Evolutionary conservation across 2,329 filamentous ascomycete genomes (phyloP), one percentile per base, ranked within the genome.

Genomic region (Botrytis fabae): DNA sequence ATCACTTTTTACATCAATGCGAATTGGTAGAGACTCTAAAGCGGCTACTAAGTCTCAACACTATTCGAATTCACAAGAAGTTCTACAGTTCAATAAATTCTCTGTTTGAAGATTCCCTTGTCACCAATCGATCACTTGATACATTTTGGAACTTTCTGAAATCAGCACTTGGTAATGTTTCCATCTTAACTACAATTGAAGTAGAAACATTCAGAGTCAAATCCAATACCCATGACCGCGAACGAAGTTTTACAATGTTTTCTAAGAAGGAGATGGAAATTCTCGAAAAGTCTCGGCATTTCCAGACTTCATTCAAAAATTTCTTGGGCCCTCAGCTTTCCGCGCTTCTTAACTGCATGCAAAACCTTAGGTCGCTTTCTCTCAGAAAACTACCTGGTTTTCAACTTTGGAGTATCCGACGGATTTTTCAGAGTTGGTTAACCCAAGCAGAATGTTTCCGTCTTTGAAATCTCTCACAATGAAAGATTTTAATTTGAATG

Each of bases 261-360:
- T 51, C 32, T 22, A 40, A 51, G 3, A 9, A 12, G 32, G 64
- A 66, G 20, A 40, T 32, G 1, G 22, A 40, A 40, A 16, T 2
- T 1, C 64, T 66, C n/a, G 46, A 22, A 10, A 25, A 9, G 5
- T 51, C 40, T 22, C 10, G 40, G 9, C 3, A 28, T 22, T 54
- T 66, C 8, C 7, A 25, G 12, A 22, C 54, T 54, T 28, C 28
- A 32, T 32, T 32, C 18, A 16, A 28, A n/a, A 0, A 10, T 10
- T 1, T 2, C 14, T 10, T 28, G 25, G 2, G 0, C 4, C 14
- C 1, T 18, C 46, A n/a, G 3, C 22, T 66, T 5, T 14, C 22
- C 32, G 20, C 14, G n/a, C 1, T 54, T 35, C 10, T 54, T 2
- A 7, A 25, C 14, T 66, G 25, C 64, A 38, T 25, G 22, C 4